Conservation (phyloP, 805 yeast genomes). For the Jamesozyma rosinii region DNA sequence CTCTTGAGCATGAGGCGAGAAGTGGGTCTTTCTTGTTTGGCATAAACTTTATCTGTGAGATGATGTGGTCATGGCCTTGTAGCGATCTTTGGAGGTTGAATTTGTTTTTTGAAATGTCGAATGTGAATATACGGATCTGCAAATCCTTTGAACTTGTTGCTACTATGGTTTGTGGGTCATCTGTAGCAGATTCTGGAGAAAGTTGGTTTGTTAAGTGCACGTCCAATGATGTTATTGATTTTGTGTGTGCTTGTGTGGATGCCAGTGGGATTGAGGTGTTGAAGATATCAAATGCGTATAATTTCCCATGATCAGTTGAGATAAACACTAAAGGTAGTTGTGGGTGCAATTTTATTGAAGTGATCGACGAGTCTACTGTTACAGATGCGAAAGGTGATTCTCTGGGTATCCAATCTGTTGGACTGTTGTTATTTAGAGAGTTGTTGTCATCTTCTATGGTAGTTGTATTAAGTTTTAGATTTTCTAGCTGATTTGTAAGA, state of each 20-base stretch:
- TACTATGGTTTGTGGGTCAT: constrained; percentile 17
- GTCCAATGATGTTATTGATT: constrained; percentile 39
- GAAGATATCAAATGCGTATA: constrained; percentile 61
- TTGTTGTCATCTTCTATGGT: constrained; percentile 14
- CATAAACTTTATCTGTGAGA: constrained; percentile 50
- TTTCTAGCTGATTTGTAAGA: constrained; percentile 39
- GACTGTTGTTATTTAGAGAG: not conserved
- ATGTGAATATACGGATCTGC: constrained; percentile 45
- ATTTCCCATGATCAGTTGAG: constrained; percentile 63
- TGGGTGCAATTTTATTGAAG: constrained; percentile 66
- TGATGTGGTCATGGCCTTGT: constrained; percentile 81
- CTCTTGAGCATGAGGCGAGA: constrained; percentile 56
- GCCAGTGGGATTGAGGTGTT: constrained; percentile 53
- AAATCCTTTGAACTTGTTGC: constrained; percentile 45
- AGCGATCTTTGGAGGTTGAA: constrained; percentile 50
- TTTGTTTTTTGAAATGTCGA: constrained; percentile 28
- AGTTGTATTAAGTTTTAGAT: not conserved
- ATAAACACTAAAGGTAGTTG: constrained; percentile 52
- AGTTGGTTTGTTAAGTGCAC: constrained; percentile 1
- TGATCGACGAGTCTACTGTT: constrained; percentile 55
- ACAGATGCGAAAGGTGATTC: constrained; percentile 35
- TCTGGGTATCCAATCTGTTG: constrained; percentile 51
- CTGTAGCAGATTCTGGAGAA: not conserved
- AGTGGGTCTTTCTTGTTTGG: constrained; percentile 37
- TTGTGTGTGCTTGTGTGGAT: constrained; percentile 66